Conservation (phyloP, 2,329 filamentous ascomycete genomes). For the Penicillium hesseltinei region DNA sequence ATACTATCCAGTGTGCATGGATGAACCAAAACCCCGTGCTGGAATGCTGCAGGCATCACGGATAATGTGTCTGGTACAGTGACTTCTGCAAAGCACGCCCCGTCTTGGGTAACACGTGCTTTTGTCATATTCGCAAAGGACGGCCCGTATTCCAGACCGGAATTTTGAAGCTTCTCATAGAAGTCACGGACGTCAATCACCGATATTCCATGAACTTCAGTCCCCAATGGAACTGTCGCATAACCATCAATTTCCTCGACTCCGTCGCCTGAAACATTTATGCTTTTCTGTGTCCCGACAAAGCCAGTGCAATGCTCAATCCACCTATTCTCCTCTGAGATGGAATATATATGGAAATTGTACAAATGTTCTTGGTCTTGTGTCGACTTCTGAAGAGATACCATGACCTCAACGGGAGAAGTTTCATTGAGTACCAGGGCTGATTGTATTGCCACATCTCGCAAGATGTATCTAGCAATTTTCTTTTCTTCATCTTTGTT, state of each 20-base stretch:
- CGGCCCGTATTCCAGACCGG: conserved; percentile 32
- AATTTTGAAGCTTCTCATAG: conserved; percentile 23
- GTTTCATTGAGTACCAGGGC: conserved; percentile 25
- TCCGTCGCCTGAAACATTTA: not conserved
- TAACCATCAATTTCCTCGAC: not conserved
- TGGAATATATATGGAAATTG: conserved; percentile 25
- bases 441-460: conserved; percentile 22
- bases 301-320: conserved; percentile 26
- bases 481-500: not conserved
- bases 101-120: conserved; percentile 10
- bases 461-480: conserved; percentile 13
- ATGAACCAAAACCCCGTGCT: conserved; percentile 30
- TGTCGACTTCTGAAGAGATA: conserved; percentile 8
- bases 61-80: conserved; percentile 26
- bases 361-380: conserved; percentile 4
- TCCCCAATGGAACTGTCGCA: not conserved
- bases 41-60: conserved; percentile 29
- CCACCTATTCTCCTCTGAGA: conserved; percentile 23
- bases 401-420: conserved; percentile 17
- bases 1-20: conserved; percentile 34
- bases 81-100: conserved; percentile 21
- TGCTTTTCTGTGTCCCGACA: not conserved
- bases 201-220: conserved; percentile 6
- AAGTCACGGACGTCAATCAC: conserved; percentile 23
- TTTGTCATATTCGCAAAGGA: conserved; percentile 26